These are phyloP conservation scores for Eimeria maxima DNA, from an alignment of 169 alveolate genomes.

Conservation along the genomic window DNA sequence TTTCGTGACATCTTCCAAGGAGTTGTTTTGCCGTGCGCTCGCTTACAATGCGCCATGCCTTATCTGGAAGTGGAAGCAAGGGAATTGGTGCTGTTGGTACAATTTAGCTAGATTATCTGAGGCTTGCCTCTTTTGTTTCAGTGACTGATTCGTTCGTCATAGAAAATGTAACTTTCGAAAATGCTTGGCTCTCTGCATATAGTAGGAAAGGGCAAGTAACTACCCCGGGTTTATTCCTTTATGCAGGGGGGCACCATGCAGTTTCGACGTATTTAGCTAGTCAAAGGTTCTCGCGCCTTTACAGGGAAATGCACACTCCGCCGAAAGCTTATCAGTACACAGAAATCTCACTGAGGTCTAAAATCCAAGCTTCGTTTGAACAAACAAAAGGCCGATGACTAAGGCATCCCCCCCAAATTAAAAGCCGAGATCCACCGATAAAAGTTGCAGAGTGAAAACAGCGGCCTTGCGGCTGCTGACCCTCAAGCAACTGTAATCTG, in stretches of 20 bases:
- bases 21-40: neutral
- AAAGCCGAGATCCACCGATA: constrained; percentile 59
- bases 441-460: constrained; percentile 68
- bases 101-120: neutral
- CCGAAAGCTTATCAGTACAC: neutral
- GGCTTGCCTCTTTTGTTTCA: constrained; percentile 15
- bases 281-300: neutral
- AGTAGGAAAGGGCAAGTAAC: neutral
- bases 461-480: constrained; percentile 38
- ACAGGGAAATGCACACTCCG: neutral
- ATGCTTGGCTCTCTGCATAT: neutral
- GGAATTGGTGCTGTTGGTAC: neutral
- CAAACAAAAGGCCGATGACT: constrained; percentile 56
- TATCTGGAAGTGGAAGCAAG: neutral
- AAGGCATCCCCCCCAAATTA: constrained; percentile 71
- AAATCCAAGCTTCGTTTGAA: constrained; percentile 57
- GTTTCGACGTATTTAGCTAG: neutral
- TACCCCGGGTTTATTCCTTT: neutral
- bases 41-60: neutral
- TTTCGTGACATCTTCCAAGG: neutral
- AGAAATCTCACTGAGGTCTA: constrained; percentile 40
- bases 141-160: neutral
- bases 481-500: constrained; percentile 1
- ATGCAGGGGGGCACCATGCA: neutral
- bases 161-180: constrained; percentile 17